Conservation (phyloP, 208 protist species). For the Wallacemonas sp. region DNA sequence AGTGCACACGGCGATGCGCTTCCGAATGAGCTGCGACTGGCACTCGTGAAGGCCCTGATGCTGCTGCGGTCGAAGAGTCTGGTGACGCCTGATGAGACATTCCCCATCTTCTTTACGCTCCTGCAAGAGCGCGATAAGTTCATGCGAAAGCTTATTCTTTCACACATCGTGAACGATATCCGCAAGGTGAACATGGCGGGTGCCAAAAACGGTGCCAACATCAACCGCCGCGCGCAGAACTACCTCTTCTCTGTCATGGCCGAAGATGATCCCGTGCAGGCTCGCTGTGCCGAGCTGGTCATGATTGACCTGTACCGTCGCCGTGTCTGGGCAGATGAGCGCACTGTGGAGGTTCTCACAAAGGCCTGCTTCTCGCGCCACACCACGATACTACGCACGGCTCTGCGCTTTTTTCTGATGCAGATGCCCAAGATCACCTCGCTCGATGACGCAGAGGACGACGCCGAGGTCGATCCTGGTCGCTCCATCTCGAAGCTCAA, state of each 20-base stretch:
- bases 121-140: slow-evolving; percentile 95
- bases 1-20: slow-evolving; percentile 78
- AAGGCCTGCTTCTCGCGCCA: slow-evolving; percentile 93
- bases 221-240: slow-evolving; percentile 95
- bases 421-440: slow-evolving; percentile 85
- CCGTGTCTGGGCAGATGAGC: slow-evolving; percentile 93
- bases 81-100: slow-evolving; percentile 79
- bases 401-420: slow-evolving; percentile 96
- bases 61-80: slow-evolving; percentile 94
- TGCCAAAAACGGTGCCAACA: slow-evolving; percentile 83
- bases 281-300: slow-evolving; percentile 94
- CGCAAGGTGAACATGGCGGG: slow-evolving; percentile 90
- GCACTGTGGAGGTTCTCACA: slow-evolving; percentile 96
- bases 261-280: slow-evolving; percentile 92
- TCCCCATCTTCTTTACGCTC: slow-evolving; percentile 95
- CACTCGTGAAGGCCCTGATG: slow-evolving; percentile 92
- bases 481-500: slow-evolving; percentile 87
- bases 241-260: slow-evolving; percentile 95
- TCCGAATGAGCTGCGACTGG: slow-evolving; percentile 73
- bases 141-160: slow-evolving; percentile 84
- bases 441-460: slow-evolving; percentile 68
- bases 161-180: slow-evolving; percentile 96
- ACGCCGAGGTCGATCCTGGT: slow-evolving; percentile 66
- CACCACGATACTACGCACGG: slow-evolving; percentile 91
- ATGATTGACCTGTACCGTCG: slow-evolving; percentile 98